A percentile compares a stretch with the other conserved stretches of the same genome.
Conservation (phyloP, 371 early-diverging fungal species). For the Actinomucor elegans region DNA sequence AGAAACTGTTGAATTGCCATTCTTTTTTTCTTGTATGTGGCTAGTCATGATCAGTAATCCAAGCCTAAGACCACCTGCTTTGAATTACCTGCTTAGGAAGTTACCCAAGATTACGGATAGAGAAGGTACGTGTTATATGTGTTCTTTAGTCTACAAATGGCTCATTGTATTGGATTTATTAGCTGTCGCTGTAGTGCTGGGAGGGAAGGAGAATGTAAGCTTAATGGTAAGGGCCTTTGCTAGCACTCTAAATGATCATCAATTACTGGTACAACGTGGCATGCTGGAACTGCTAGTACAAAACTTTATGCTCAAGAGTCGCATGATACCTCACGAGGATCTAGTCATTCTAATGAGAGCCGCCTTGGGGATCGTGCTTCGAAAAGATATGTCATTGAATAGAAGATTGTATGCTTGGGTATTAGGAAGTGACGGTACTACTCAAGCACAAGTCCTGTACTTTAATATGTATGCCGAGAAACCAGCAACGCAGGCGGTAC, state of each 20-base stretch:
- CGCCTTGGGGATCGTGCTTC: conserved; percentile 78
- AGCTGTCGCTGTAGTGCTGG: conserved; percentile 71
- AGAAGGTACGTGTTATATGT: conserved; percentile 50
- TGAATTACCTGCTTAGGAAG: conserved; percentile 76
- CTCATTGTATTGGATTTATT: not conserved
- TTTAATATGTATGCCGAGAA: conserved; percentile 39
- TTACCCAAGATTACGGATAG: conserved; percentile 67
- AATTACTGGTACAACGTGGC: conserved; percentile 81
- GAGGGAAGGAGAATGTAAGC: conserved; percentile 60
- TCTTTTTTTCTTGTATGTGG: conserved; percentile 85
- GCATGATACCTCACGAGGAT: conserved; percentile 67
- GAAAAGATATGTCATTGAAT: conserved; percentile 94
- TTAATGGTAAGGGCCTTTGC: conserved; percentile 81
- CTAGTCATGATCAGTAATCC: conserved; percentile 72
- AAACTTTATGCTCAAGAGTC: conserved; percentile 70
- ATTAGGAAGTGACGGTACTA: conserved; percentile 47
- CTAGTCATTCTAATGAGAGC: conserved; percentile 63
- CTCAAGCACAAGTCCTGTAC: conserved; percentile 37
- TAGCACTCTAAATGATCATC: conserved; percentile 68
- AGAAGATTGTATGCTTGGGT: conserved; percentile 91
- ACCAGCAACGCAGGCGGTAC: conserved; percentile 49
- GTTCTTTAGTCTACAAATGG: not conserved
- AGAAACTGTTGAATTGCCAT: conserved; percentile 66
- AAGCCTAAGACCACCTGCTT: conserved; percentile 67
- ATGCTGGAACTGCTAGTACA: conserved; percentile 83